Conservation (phyloP, 768 basidiomycete species). For the Mycena belliarum region DNA sequence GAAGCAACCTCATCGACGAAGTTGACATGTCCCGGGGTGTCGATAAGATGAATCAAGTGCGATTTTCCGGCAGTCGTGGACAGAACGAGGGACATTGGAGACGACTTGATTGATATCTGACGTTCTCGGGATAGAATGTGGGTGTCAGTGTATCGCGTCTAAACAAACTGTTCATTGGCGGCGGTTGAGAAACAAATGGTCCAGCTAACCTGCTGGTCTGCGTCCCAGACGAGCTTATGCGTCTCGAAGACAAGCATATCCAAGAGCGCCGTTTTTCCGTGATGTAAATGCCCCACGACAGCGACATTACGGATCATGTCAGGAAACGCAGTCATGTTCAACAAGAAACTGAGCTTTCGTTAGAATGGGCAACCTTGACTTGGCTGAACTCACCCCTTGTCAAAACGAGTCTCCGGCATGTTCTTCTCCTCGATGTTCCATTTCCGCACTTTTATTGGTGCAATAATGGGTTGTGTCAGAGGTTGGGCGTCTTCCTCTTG, state of each 20-base stretch:
- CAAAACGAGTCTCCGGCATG: constrained; percentile 95
- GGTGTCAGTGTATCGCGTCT: constrained; percentile 96
- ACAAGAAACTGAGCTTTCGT: constrained; percentile 67
- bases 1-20: constrained; percentile 98
- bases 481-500: constrained; percentile 99
- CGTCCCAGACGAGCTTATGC: constrained; percentile 92
- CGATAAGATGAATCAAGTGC: constrained; percentile 89
- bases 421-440: constrained; percentile 96
- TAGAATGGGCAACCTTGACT: constrained; percentile 4
- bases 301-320: constrained; percentile 97
- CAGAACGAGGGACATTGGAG: constrained; percentile 92
- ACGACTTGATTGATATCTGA: constrained; percentile 93
- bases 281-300: constrained; percentile 94
- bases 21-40: constrained; percentile 98
- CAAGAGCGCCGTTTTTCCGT: constrained; percentile 95
- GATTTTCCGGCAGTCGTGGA: constrained; percentile 88
- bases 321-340: constrained; percentile 89
- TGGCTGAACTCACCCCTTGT: constrained; percentile 74
- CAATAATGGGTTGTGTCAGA: constrained; percentile 91
- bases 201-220: constrained; percentile 78
- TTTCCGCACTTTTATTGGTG: constrained; percentile 91
- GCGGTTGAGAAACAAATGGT: not conserved
- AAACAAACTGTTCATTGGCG: constrained; percentile 14
- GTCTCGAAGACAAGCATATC: constrained; percentile 98
- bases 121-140: constrained; percentile 87